Conservation (phyloP, 352 stramenopile genomes). For the Globisporangium cederbergense region DNA sequence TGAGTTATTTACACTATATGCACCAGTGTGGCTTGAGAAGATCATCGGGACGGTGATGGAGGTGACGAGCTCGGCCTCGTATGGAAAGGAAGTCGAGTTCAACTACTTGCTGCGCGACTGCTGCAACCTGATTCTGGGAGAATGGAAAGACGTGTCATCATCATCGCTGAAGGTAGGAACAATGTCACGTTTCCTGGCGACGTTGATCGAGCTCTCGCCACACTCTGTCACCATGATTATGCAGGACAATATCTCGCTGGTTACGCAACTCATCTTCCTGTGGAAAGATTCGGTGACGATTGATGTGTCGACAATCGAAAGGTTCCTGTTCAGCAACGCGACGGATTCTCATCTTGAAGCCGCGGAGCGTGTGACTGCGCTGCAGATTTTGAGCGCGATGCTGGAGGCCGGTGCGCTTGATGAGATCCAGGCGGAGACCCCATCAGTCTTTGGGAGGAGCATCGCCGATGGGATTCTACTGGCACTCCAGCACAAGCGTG, state of each 20-base stretch:
- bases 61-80: constrained; percentile 25
- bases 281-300: constrained; percentile 51
- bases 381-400: constrained; percentile 69
- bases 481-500: constrained; percentile 40
- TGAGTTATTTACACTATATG: constrained; percentile 50
- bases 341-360: constrained; percentile 30
- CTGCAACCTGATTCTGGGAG: constrained; percentile 50
- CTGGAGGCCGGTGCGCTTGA: constrained; percentile 28
- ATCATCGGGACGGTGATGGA: constrained; percentile 59
- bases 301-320: constrained; percentile 34
- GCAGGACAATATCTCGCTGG: constrained; percentile 61
- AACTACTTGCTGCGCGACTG: constrained; percentile 77
- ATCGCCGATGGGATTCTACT: constrained; percentile 53
- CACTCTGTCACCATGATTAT: constrained; percentile 51
- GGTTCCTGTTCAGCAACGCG: constrained; percentile 34
- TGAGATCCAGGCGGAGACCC: constrained; percentile 22
- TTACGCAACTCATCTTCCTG: constrained; percentile 47
- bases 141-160: constrained; percentile 41
- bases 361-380: constrained; percentile 41
- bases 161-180: constrained; percentile 15
- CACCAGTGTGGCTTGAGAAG: constrained; percentile 41
- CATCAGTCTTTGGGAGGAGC: constrained; percentile 17
- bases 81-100: constrained; percentile 39
- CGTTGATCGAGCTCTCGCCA: constrained; percentile 52
- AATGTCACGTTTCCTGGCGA: constrained; percentile 50